phyloP scores from a whole-genome alignment of 106 monocot genomes.

The Dendrobium nobile region DNA sequence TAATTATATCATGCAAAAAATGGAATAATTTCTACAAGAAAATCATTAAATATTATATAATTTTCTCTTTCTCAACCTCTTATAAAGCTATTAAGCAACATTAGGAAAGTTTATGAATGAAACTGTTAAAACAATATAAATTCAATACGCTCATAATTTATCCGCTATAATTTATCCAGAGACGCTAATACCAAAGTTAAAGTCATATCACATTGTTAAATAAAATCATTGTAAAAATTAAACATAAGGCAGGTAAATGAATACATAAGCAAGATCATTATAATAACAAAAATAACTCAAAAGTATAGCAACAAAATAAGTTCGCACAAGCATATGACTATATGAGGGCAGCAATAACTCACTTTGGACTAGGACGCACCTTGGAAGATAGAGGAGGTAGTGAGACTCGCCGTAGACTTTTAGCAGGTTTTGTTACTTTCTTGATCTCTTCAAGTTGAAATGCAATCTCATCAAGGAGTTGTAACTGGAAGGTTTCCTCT shows the following conservation, averaged over 20 bases:
- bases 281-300: background rate
- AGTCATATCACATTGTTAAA: background rate
- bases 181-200: background rate
- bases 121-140: background rate
- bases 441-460: conserved; percentile 48
- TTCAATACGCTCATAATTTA: background rate
- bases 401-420: conserved; percentile 20
- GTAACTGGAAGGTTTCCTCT: conserved; percentile 44
- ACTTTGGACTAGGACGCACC: conserved; percentile 10
- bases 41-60: too few relatives aligned
- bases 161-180: background rate
- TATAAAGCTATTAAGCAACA: too few relatives aligned
- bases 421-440: conserved; percentile 28
- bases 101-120: background rate
- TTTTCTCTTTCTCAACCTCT: too few relatives aligned
- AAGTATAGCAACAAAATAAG: background rate
- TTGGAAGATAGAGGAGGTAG: conserved; percentile 48
- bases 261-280: background rate
- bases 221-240: conserved; percentile 4
- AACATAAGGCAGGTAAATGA: background rate
- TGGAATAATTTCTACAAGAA: too few relatives aligned
- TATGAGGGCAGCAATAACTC: background rate
- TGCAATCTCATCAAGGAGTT: conserved; percentile 59
- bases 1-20: too few relatives aligned
- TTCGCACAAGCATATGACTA: background rate